phyloP scores from a whole-genome alignment of 2,329 filamentous ascomycete genomes.

The Elsinoe ampelina region DNA sequence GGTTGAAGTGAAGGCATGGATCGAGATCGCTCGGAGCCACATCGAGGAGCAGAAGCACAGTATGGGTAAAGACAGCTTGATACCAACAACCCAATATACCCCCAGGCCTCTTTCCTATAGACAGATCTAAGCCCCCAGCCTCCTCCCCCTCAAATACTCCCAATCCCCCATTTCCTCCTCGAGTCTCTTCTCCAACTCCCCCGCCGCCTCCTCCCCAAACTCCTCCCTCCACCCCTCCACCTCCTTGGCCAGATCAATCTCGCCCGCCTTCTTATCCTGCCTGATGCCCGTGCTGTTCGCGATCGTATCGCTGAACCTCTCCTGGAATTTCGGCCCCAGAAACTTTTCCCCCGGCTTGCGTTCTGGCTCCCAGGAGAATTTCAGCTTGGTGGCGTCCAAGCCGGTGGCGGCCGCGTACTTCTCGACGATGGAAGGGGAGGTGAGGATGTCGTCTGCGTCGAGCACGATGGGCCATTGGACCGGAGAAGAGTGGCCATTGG shows the following conservation, averaged over 20 bases:
- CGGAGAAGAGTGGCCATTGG: background rate
- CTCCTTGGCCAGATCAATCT: conserved; percentile 11
- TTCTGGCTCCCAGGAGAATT: conserved; percentile 7
- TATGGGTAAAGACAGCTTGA: no score
- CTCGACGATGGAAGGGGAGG: background rate
- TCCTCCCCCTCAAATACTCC: conserved; percentile 4
- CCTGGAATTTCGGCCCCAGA: conserved; percentile 8
- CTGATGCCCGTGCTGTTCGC: conserved; percentile 5
- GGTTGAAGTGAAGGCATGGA: no score
- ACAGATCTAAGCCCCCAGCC: background rate
- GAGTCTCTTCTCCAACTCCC: conserved; percentile 7
- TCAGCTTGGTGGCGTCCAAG: background rate
- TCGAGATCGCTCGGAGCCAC: no score
- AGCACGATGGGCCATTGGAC: conserved; percentile 5
- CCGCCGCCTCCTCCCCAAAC: conserved; percentile 5
- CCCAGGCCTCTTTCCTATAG: no score
- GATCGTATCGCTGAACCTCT: conserved; percentile 8
- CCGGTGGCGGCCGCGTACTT: background rate
- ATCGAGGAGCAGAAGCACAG: no score
- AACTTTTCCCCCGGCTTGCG: conserved; percentile 3
- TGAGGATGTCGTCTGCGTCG: conserved; percentile 2
- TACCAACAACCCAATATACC: no score
- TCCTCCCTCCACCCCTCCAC: conserved; percentile 7
- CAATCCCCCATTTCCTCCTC: conserved; percentile 10
- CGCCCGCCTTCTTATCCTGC: conserved; percentile 6